A percentile compares a stretch with the other conserved stretches of the same genome.
phyloP scores from a whole-genome alignment of 2,329 filamentous ascomycete species.

The Botryotinia calthae region DNA sequence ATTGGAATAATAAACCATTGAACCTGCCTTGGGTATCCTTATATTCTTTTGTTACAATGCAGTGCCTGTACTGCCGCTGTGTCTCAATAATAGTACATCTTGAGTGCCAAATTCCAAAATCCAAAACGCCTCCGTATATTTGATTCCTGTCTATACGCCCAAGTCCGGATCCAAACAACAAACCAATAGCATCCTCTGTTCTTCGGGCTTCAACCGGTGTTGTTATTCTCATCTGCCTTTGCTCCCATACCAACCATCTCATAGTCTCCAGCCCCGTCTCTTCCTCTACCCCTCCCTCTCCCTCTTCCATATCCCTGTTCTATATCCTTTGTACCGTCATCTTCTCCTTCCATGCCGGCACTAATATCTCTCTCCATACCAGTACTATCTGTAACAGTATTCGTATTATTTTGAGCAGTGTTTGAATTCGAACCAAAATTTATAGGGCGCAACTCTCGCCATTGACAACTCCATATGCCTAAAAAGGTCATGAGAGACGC shows the following conservation, averaged over 20 bases:
- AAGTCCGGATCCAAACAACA: slow-evolving; percentile 14
- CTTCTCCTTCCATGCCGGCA: slow-evolving; percentile 27
- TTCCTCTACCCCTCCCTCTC: slow-evolving; percentile 50
- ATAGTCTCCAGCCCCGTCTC: slow-evolving; percentile 59
- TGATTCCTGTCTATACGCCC: slow-evolving; percentile 26
- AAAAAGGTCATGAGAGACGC: slow-evolving; percentile 63
- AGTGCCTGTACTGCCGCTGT: slow-evolving; percentile 4
- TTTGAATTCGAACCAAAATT: slow-evolving; percentile 66
- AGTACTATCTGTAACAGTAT: slow-evolving; percentile 25
- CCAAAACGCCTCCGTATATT: slow-evolving; percentile 16
- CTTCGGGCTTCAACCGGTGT: slow-evolving; percentile 16
- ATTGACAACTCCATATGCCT: slow-evolving; percentile 88
- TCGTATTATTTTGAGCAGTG: slow-evolving; percentile 21
- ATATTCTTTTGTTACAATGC: slow-evolving; percentile 28
- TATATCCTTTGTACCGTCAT: slow-evolving; percentile 28
- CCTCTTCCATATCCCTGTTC: slow-evolving; percentile 46
- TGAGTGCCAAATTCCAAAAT: not conserved
- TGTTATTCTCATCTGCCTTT: slow-evolving; percentile 40
- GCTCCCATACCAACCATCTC: slow-evolving; percentile 58
- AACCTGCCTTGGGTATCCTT: slow-evolving; percentile 25
- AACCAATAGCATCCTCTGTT: not conserved
- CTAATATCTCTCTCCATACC: slow-evolving; percentile 23
- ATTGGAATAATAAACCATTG: slow-evolving; percentile 24
- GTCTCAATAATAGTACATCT: slow-evolving; percentile 12
- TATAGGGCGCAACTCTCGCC: slow-evolving; percentile 84